phyloP scores from a whole-genome alignment of 768 basidiomycete genomes.

The Mycena belliarum region DNA sequence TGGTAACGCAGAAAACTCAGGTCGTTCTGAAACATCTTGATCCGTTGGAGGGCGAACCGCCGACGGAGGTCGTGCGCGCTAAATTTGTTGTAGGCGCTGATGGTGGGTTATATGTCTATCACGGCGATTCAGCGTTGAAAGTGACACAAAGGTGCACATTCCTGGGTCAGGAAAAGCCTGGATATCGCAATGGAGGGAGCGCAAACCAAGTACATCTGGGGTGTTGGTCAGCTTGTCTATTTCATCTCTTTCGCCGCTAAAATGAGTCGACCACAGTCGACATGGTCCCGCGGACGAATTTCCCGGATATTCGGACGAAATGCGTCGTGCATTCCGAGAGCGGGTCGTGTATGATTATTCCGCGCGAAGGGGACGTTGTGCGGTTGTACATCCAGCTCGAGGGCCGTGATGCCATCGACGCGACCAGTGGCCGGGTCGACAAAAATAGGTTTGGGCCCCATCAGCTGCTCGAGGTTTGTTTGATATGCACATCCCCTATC shows the following conservation, averaged over 20 bases:
- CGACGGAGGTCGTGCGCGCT: conserved; percentile 61
- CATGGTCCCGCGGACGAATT: conserved; percentile 67
- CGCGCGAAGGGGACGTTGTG: conserved; percentile 67
- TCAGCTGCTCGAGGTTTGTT: conserved; percentile 57
- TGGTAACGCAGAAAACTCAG: conserved; percentile 26
- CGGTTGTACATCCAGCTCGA: conserved; percentile 73
- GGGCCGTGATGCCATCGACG: conserved; percentile 46
- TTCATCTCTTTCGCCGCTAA: not conserved
- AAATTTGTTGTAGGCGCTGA: conserved; percentile 81
- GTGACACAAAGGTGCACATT: conserved; percentile 69
- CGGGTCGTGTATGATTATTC: conserved; percentile 74
- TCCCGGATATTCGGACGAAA: conserved; percentile 73
- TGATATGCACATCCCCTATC: conserved; percentile 10
- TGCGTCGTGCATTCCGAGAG: conserved; percentile 67
- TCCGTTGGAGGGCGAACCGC: conserved; percentile 31
- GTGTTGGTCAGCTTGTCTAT: conserved; percentile 41
- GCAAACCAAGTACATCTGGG: conserved; percentile 79
- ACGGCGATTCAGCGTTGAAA: not conserved
- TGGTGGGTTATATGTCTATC: conserved; percentile 44
- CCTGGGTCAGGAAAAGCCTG: conserved; percentile 74
- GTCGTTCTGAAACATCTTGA: conserved; percentile 47
- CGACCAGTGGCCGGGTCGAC: conserved; percentile 51
- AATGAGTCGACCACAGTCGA: conserved; percentile 45
- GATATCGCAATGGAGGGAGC: conserved; percentile 77
- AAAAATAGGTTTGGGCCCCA: conserved; percentile 51